Base-by-base conservation (phyloP, 2,329 filamentous ascomycete species). In the Septoria linicola region DNA sequence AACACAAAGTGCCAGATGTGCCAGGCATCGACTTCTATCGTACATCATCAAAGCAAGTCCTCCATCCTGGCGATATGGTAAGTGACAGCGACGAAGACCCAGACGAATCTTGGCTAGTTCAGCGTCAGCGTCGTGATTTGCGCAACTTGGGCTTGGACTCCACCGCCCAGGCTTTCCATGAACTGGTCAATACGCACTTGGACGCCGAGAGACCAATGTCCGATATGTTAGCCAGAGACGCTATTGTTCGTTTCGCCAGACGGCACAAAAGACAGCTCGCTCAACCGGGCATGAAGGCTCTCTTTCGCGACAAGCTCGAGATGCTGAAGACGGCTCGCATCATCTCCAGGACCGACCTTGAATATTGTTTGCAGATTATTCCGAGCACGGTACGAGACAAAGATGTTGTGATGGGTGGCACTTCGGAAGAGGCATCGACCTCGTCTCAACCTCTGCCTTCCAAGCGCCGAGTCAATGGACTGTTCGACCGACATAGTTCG, bases 71-170 rank as follows among this genome's bases (percentile, higher is more conserved):
- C 6, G 71, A 73, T 41, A 37, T 57, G 3, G 56, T 75, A 13
- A 71, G 66, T 40, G 73, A 76, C 48, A 74, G 72, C 55, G 74
- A 76, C 21, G 70, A 74, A 36, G 72, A 73, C 4, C 53, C 68
- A 0, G 70, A 73, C 35, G 64, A 68, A 20, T 51, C 50, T 2
- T 74, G 73, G 70, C 50, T 73, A 4, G 41, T 60, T 1, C 59
- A 65, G 7, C 68, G 66, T 21, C 69, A 68, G 51, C 59, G 60
- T 1, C 51, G 54, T 3, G 57, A 63, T n/a, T 55, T 67, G n/a
- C 37, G 43, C 3, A 45, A 61, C 13, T 43, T 61, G 4, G 62
- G 62, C 32, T 31, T 65, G 10, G 63, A 63, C 4, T 32, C 53
- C 3, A 42, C 59, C 1, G 59, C 59, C 8, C 65, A 63, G 32